Evolutionary conservation across 345 rosid genomes (phyloP).

Genomic region (Cardiospermum halicacabum): DNA sequence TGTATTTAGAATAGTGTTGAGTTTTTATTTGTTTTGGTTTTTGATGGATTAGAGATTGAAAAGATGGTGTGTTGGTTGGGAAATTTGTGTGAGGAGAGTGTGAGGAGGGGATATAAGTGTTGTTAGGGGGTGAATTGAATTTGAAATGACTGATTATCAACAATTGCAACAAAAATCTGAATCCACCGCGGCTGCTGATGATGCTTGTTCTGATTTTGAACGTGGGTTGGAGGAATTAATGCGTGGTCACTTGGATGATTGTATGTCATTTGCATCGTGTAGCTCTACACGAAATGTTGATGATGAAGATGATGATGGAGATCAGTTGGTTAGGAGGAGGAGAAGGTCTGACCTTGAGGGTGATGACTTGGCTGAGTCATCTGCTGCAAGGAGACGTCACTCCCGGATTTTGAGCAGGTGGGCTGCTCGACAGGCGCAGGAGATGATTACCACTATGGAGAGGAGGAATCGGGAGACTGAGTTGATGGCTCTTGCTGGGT

Average conservation of each 20-base stretch:
- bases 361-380: constrained; percentile 89
- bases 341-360: constrained; percentile 85
- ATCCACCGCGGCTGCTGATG: constrained; percentile 33
- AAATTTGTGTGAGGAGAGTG: constrained; percentile 10
- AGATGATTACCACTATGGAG: constrained; percentile 96
- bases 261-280: constrained; percentile 80
- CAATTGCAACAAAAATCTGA: constrained; percentile 73
- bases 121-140: constrained; percentile 15
- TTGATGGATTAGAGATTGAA: too few species aligned
- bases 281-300: constrained; percentile 64
- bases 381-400: constrained; percentile 84
- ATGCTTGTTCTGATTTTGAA: constrained; percentile 56
- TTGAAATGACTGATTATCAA: constrained; percentile 81
- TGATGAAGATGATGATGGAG: constrained; percentile 76
- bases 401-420: constrained; percentile 77
- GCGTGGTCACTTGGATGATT: constrained; percentile 86
- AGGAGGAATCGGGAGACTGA: constrained; percentile 95
- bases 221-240: constrained; percentile 80
- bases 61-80: too few species aligned
- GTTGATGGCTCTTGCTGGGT: constrained; percentile 89
- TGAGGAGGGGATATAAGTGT: constrained; percentile 6
- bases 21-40: too few species aligned
- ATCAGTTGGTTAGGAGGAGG: constrained; percentile 76
- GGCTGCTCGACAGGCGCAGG: constrained; percentile 99
- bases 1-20: background rate